Evolutionary conservation across 257 asterid species (phyloP), one percentile per base, ranked within the genome.

Genomic region (Lithospermum erythrorhizon): DNA sequence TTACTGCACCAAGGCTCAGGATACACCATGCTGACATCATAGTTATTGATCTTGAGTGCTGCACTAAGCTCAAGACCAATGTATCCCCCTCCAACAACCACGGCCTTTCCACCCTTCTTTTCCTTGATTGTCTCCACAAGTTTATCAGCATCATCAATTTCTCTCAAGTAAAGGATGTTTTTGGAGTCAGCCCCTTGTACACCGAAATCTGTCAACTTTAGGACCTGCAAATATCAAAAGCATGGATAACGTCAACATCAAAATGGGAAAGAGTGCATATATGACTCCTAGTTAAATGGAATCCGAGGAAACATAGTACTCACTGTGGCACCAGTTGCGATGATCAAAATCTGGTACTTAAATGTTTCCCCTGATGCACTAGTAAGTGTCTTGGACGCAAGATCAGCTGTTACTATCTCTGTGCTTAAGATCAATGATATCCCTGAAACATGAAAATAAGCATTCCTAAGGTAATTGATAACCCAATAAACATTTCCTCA

Each of bases 1-100:
- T 83, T 79, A 83, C 95, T 86, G 91, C 95, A 86, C 95, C 95
- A 86, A 67, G 95, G 95, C 70, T 86, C 95, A 13, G 95, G 95
- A 78, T 79, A 86, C 70, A 86, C 95, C 95, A 86, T 86, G 75
- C 59, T 75, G 77, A 83, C 87, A 69, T 79, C 95, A 61, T 83
- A 66, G 58, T 84, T 72, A 61, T 86, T 81, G 69, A 86, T 76
- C 72, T 49, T 83, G 66, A 86, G 70, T 61, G 86, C 95, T 62
- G 95, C 95, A 70, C 95, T 86, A 23, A 86, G 86, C 79, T 86
- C 95, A 68, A 86, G 82, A 53, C 95, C 95, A 27, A 86, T 86
- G 78, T 86, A 86, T 65, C 95, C 95, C 59, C 95, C 95, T 57
- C 93, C 95, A 78, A 86, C 95, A 74, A 86, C 20, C 62, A 86